phyloP scores from a whole-genome alignment of 208 protist genomes.

The Acanthamoeba culbertsoni region DNA sequence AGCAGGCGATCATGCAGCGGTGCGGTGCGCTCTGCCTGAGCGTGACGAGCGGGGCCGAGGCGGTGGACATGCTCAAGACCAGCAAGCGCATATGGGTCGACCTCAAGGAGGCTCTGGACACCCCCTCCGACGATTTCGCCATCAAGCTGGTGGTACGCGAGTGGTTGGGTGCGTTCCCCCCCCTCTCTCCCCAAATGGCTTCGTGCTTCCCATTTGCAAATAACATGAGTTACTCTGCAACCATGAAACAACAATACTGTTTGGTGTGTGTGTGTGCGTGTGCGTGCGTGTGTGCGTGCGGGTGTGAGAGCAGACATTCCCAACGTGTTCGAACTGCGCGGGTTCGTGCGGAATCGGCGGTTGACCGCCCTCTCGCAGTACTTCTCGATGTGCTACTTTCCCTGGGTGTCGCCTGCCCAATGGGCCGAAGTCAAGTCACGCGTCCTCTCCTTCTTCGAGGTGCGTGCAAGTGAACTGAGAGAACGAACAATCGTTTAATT shows the following conservation, averaged over 20 bases:
- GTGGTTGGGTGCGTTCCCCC: background rate
- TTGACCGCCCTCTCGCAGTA: constrained; percentile 3
- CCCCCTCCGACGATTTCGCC: background rate
- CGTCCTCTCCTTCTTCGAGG: constrained; percentile 6
- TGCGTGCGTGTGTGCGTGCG: background rate
- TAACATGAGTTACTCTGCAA: background rate
- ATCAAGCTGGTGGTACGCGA: constrained; percentile 1
- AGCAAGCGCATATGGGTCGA: constrained; percentile 16
- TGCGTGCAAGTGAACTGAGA: background rate
- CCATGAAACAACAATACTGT: background rate
- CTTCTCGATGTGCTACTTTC: constrained; percentile 33
- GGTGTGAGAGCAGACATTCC: background rate
- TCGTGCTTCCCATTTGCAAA: background rate
- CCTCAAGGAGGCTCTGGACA: constrained; percentile 22
- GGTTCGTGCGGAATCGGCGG: background rate
- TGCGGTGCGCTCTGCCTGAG: background rate
- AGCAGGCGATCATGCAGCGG: background rate
- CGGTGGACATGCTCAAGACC: background rate
- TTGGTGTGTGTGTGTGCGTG: background rate
- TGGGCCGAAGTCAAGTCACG: background rate
- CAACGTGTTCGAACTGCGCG: background rate
- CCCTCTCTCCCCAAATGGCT: background rate
- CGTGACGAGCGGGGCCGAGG: background rate
- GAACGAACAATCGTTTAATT: background rate
- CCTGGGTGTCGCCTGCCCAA: background rate